Base-by-base conservation (phyloP, 2,329 filamentous ascomycete species). In the Aspergillus neotritici region DNA sequence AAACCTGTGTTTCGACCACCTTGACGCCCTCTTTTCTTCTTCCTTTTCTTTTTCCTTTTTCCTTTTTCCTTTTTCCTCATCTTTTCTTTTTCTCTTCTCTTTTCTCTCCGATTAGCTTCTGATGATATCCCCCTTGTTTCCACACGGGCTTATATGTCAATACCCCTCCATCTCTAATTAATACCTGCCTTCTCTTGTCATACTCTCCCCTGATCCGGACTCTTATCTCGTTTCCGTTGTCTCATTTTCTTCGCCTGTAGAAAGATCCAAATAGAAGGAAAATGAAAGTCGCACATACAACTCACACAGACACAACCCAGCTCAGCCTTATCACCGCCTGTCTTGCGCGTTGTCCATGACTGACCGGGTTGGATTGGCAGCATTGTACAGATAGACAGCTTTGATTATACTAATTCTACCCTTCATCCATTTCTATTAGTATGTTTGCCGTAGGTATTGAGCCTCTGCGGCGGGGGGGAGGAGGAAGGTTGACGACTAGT, bases 111-210 rank as follows among this genome's bases (percentile, higher is more conserved):
- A 8, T 25, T 9, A 25, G 21, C 21, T 25, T 25, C 21, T 25
- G 21, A 64, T 69, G 66, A 69, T 69, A 69, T 69, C 66, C 65
- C 65, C 59, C 66, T 54, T 61, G 64, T 67, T 67, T 54, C 55
- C 56, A 55, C 54, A 53, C 52, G 57, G 60, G 57, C 57, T 56
- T 50, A 25, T 25, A 53, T 53, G 43, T 47, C 53, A 56, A 55
- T 52, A 58, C 54, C 51, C 46, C 49, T 50, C 3, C 7, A 21
- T 25, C 5, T 25, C 57, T 61, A 61, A 59, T 61, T 60, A 61
- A 61, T 63, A 46, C 34, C 46, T 43, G 41, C 49, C 51, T 44
- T 41, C 17, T 50, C 49, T 52, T 46, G 48, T 41, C 47, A 46
- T 47, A 47, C 47, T 52, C 33, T 52, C 52, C 34, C 37, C 14